Base-by-base conservation (phyloP, 2,329 filamentous ascomycete species). In the Xylariaceae sp. region DNA sequence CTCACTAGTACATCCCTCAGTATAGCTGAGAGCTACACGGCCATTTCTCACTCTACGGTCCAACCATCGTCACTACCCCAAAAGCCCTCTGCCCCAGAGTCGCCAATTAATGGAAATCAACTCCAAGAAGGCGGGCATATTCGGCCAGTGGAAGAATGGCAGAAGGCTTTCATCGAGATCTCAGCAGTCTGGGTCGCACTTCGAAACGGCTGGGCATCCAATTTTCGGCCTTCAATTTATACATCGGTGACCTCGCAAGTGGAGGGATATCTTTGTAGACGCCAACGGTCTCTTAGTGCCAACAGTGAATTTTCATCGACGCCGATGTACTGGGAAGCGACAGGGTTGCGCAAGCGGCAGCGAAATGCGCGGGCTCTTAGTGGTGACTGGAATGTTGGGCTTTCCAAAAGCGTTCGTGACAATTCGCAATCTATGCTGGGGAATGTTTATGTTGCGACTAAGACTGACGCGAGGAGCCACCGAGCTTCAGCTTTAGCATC, bases 21-120 rank as follows among this genome's bases (percentile, higher is more conserved):
- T 47, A 80, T 92, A 45, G 80, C 84, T 55, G 85, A 92, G 60
- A 77, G 75, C 2, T 92, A 89, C 67, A 80, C 76, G 4, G 78
- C 80, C 0, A 72, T 84, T 26, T 78, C 80, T 1, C 68, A 75
- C 6, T 77, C 79, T 0, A 71, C 74, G 30, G 71, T 72, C n/a
- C 74, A 71, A 36, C 74, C 76, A 55, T 77, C 79, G 9, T 77
- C 77, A 1, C 72, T 72, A 12, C 71, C 73, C 21, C 62, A 70
- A 1, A 63, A 71, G 48, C 46, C 56, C 41, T 61, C 60, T 40
- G 53, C 57, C 18, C 50, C 57, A 34, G 47, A 44, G 21, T 59
- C 61, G 26, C 41, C 61, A 9, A 47, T 51, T 19, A 36, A 44
- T 10, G 49, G 60, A 2, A 60, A 64, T 6, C 39, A 50, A 45